These are phyloP conservation scores for Solioccasus polychromus DNA, from an alignment of 768 basidiomycete species.

Conservation along the genomic window DNA sequence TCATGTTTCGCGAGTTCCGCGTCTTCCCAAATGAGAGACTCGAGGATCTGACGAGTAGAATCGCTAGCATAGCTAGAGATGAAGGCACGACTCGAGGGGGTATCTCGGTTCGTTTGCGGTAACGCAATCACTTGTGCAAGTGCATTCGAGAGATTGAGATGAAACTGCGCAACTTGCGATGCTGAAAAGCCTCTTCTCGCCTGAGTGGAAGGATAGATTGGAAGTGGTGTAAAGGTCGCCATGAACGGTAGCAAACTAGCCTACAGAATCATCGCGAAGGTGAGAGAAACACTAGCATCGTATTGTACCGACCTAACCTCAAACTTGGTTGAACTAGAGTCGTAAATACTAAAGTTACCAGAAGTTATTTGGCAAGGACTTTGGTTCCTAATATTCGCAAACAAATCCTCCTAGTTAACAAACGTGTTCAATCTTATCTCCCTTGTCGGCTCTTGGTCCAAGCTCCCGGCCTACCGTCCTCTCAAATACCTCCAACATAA, in stretches of 20 bases:
- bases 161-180: slow-evolving; percentile 49
- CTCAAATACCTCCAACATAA: slow-evolving; percentile 94
- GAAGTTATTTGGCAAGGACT: slow-evolving; percentile 7
- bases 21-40: slow-evolving; percentile 57
- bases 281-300: background rate
- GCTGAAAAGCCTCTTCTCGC: slow-evolving; percentile 48
- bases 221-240: slow-evolving; percentile 37
- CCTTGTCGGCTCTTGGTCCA: slow-evolving; percentile 54
- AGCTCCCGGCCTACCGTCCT: slow-evolving; percentile 84
- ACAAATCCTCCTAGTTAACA: slow-evolving; percentile 39
- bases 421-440: slow-evolving; percentile 68
- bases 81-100: slow-evolving; percentile 44
- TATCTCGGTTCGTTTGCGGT: slow-evolving; percentile 46
- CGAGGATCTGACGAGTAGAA: slow-evolving; percentile 48
- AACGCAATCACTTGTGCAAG: slow-evolving; percentile 48
- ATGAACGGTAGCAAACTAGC: too few relatives aligned
- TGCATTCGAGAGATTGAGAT: slow-evolving; percentile 44
- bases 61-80: slow-evolving; percentile 58
- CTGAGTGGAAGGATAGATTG: slow-evolving; percentile 53
- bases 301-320: background rate
- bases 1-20: slow-evolving; percentile 34
- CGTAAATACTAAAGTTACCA: too few relatives aligned
- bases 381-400: slow-evolving; percentile 7
- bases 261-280: background rate
- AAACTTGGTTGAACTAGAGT: too few relatives aligned